Percentiles rank a stretch among this genome's conserved stretches.
These are phyloP conservation scores for Ceratocystiopsis minuta DNA, from an alignment of 2,329 filamentous ascomycete species.

Conservation along the genomic window DNA sequence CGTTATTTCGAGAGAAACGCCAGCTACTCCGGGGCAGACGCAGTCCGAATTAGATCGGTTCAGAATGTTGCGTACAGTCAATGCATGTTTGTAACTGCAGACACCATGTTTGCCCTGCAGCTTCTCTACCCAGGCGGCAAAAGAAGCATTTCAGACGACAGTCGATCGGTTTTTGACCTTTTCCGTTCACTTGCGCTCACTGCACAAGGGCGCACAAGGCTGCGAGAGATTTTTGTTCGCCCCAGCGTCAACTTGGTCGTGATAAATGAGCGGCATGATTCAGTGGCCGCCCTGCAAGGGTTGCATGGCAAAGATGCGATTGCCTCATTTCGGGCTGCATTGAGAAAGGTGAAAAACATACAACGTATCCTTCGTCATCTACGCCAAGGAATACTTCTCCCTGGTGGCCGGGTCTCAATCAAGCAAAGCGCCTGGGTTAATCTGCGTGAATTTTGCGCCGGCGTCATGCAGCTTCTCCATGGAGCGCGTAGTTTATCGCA, in stretches of 20 bases:
- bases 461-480: constrained; percentile 45
- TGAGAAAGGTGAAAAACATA: constrained; percentile 63
- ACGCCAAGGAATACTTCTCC: constrained; percentile 53
- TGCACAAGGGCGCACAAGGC: constrained; percentile 53
- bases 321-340: constrained; percentile 34
- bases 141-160: constrained; percentile 52
- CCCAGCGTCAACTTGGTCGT: constrained; percentile 50
- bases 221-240: constrained; percentile 68
- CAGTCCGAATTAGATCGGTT: constrained; percentile 39
- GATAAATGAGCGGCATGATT: constrained; percentile 54
- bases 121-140: constrained; percentile 54
- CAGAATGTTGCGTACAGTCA: constrained; percentile 55
- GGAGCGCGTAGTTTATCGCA: constrained; percentile 21
- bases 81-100: constrained; percentile 61
- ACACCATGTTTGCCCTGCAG: constrained; percentile 68
- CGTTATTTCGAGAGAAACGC: constrained; percentile 51
- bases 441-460: constrained; percentile 53
- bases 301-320: constrained; percentile 46
- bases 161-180: constrained; percentile 65
- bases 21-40: no score
- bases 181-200: constrained; percentile 61
- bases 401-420: constrained; percentile 30
- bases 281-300: constrained; percentile 47
- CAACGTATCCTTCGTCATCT: constrained; percentile 49
- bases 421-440: constrained; percentile 54